These are phyloP conservation scores for Hymenoscyphus repandus DNA, from an alignment of 2,329 filamentous ascomycete species.

Conservation along the genomic window DNA sequence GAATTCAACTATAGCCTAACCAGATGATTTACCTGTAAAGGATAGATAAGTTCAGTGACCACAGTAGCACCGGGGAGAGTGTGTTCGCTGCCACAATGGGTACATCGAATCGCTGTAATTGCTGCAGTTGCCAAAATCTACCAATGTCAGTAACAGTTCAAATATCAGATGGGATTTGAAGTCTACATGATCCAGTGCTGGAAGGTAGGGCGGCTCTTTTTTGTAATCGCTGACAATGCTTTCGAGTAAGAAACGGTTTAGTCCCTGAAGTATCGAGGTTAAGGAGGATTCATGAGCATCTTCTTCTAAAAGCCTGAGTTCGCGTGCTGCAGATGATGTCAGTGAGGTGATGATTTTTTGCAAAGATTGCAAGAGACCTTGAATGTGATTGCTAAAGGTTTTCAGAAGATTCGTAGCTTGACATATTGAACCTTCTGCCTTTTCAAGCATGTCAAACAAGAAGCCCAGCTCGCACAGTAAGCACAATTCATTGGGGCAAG, in stretches of 20 bases:
- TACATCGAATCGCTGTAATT: slow-evolving; percentile 72
- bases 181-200: slow-evolving; percentile 63
- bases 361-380: slow-evolving; percentile 43
- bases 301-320: slow-evolving; percentile 79
- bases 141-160: slow-evolving; percentile 22
- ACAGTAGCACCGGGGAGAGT: slow-evolving; percentile 72
- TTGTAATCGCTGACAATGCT: slow-evolving; percentile 74
- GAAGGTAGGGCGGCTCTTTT: slow-evolving; percentile 55
- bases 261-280: slow-evolving; percentile 76
- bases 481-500: slow-evolving; percentile 77
- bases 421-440: slow-evolving; percentile 88
- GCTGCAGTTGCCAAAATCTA: slow-evolving; percentile 64
- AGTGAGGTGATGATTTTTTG: neutral
- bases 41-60: slow-evolving; percentile 83
- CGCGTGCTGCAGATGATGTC: slow-evolving; percentile 47
- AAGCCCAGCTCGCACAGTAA: slow-evolving; percentile 92
- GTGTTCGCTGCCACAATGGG: slow-evolving; percentile 82
- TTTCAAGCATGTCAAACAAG: slow-evolving; percentile 96
- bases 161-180: neutral
- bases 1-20: neutral
- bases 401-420: slow-evolving; percentile 94
- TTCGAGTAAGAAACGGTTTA: slow-evolving; percentile 81
- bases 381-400: slow-evolving; percentile 76
- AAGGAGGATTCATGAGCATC: slow-evolving; percentile 67
- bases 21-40: slow-evolving; percentile 35